Conservation (phyloP, 805 yeast species). For the Zygotorulaspora florentina region DNA sequence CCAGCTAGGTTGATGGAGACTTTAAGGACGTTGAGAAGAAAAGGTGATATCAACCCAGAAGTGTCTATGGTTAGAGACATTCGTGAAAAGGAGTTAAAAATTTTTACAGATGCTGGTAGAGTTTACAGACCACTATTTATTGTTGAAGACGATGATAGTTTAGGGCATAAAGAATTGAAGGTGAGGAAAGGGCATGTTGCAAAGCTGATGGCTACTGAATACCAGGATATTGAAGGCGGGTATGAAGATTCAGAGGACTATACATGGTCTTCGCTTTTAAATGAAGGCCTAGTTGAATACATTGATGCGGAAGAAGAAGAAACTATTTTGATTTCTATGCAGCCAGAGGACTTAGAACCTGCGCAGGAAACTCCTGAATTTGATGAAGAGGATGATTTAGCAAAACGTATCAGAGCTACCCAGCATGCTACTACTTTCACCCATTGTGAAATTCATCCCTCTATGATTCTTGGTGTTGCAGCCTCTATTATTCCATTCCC, state of each 20-base stretch:
- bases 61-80: conserved; percentile 96
- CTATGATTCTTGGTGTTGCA: conserved; percentile 97
- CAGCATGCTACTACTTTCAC: conserved; percentile 81
- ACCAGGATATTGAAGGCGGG: conserved; percentile 50
- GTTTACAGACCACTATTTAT: conserved; percentile 94
- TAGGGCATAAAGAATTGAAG: conserved; percentile 63
- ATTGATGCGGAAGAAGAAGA: conserved; percentile 99
- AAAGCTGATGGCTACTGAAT: conserved; percentile 61
- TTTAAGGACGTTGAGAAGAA: conserved; percentile 85
- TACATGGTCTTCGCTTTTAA: conserved; percentile 82
- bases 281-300: conserved; percentile 88
- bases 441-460: conserved; percentile 98
- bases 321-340: conserved; percentile 97
- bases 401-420: conserved; percentile 77
- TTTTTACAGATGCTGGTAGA: conserved; percentile 97
- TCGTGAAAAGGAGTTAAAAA: conserved; percentile 92
- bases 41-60: conserved; percentile 93
- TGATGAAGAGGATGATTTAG: conserved; percentile 45
- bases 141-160: conserved; percentile 78
- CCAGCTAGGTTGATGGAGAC: conserved; percentile 91
- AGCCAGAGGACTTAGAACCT: conserved; percentile 90
- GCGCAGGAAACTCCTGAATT: conserved; percentile 44
- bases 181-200: conserved; percentile 81
- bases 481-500: conserved; percentile 99
- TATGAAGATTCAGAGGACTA: conserved; percentile 53